Evolutionary conservation across 2,329 filamentous ascomycete species (phyloP), one percentile per base, ranked within the genome.

Genomic region (Paecilomyces formosus): DNA sequence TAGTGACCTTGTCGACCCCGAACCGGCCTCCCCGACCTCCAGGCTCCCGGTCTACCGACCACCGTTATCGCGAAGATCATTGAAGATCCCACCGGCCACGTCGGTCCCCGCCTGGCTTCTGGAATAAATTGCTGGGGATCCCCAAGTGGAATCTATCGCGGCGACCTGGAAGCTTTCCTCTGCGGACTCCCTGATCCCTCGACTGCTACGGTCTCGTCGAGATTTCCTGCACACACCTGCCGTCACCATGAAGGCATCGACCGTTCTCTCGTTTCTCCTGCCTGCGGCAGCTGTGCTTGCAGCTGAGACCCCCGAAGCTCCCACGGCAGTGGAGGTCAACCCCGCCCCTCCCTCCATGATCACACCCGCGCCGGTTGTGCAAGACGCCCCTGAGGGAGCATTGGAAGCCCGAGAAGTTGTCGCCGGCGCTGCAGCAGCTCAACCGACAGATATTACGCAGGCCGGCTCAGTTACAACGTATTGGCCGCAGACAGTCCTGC

Each of bases 391-490:
- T 13, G 45, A 12, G 13, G 55, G 35, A 53, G 18, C n/a, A 2
- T 31, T 54, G 33, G 56, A 54, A 31, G 35, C 45, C 21, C 57
- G 57, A 22, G 55, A 59, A 33, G 15, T 59, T n/a, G 58, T 54
- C 50, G 15, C 26, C 13, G 28, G 39, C 21, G 53, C 49, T 2
- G 50, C 53, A 28, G 50, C 55, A 7, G 66, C 66, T 18, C 56
- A 65, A 22, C 63, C 68, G 13, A 64, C 60, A n/a, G 55, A 59
- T 22, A 55, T 60, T 33, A 66, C 67, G 13, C 71, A 71, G 57
- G 56, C 66, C 3, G 64, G 64, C 12, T 66, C 68, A 6, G 65
- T 71, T 22, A 72, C 70, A 31, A 66, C 65, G 12, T 61, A 66
- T 51, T 56, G 45, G 45, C 8, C 21, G 2, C 21, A 18, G 18